Percentiles rank a stretch among this genome's conserved stretches.
These are phyloP conservation scores for Neofusicoccum umdonicola DNA, from an alignment of 2,329 filamentous ascomycete genomes.

Conservation along the genomic window DNA sequence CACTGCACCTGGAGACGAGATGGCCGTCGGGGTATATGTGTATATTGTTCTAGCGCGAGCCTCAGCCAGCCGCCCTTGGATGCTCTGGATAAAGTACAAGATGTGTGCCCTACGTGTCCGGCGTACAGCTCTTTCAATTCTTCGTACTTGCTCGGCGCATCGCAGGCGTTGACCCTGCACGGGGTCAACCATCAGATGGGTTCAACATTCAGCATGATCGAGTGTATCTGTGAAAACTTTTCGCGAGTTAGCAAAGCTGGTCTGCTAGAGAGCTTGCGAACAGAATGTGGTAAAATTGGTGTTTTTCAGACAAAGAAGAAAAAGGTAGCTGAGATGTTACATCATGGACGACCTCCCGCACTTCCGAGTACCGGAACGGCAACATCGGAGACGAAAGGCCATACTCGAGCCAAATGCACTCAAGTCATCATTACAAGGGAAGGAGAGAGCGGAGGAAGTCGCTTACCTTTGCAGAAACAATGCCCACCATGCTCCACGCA, in stretches of 20 bases:
- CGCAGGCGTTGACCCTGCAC: slow-evolving; percentile 87
- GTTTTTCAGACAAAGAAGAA: slow-evolving; percentile 75
- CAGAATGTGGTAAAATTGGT: background rate
- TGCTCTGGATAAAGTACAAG: slow-evolving; percentile 21
- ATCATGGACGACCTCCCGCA: slow-evolving; percentile 80
- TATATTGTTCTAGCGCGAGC: slow-evolving; percentile 65
- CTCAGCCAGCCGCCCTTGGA: slow-evolving; percentile 42
- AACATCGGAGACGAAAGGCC: slow-evolving; percentile 60
- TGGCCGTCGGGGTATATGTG: slow-evolving; percentile 92
- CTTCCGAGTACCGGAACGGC: slow-evolving; percentile 71
- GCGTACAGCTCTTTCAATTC: slow-evolving; percentile 76
- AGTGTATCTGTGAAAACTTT: slow-evolving; percentile 22
- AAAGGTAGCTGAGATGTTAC: slow-evolving; percentile 99
- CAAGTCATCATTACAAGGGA: slow-evolving; percentile 85
- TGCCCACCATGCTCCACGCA: slow-evolving; percentile 27
- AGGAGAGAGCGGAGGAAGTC: slow-evolving; percentile 17
- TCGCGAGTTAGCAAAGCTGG: slow-evolving; percentile 19
- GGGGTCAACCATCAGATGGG: slow-evolving; percentile 27
- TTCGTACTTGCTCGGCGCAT: slow-evolving; percentile 85
- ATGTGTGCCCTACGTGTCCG: slow-evolving; percentile 69
- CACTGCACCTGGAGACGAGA: slow-evolving; percentile 90
- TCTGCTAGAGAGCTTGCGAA: background rate
- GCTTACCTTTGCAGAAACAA: slow-evolving; percentile 35
- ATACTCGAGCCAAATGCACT: slow-evolving; percentile 99
- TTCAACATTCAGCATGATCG: background rate